Evolutionary conservation across 2,329 filamentous ascomycete species (phyloP).

Genomic region (Neonectria punicea): DNA sequence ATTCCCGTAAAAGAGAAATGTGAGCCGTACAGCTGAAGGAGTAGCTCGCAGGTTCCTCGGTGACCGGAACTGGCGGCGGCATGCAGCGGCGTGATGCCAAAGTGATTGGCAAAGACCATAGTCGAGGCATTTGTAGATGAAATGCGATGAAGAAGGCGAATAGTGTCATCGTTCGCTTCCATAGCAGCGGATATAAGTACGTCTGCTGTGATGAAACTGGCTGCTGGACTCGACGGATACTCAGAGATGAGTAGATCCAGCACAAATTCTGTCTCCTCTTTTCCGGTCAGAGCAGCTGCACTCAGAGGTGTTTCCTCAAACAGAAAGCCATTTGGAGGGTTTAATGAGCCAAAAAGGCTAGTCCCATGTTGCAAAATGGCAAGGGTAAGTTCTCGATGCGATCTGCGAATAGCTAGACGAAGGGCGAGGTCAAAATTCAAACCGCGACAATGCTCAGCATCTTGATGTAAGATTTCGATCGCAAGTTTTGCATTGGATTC

Average conservation of each 20-base stretch:
- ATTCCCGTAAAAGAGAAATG: neutral
- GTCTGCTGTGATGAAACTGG: neutral
- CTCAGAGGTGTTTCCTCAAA: conserved; percentile 2
- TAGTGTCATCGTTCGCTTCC: neutral
- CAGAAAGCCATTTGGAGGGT: neutral
- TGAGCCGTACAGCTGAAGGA: neutral
- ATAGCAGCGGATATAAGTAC: conserved; percentile 8
- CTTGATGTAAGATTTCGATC: neutral
- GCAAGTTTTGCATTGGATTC: neutral
- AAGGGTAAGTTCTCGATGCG: neutral
- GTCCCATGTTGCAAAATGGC: neutral
- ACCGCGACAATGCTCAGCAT: neutral
- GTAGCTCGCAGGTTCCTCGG: neutral
- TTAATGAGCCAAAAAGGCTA: neutral
- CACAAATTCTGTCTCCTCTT: neutral
- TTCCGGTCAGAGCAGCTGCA: neutral
- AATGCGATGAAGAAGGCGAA: neutral
- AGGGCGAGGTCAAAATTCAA: conserved; percentile 1
- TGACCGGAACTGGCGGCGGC: conserved; percentile 7
- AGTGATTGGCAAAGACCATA: neutral
- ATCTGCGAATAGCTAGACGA: neutral
- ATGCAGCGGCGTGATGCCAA: conserved; percentile 9
- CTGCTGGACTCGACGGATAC: neutral
- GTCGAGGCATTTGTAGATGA: neutral
- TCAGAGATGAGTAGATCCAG: neutral